A percentile compares a stretch with the other conserved stretches of the same genome.
These are phyloP conservation scores for Liriodendron chinense DNA, from an alignment of 164 flowering plant genomes.

Conservation along the genomic window DNA sequence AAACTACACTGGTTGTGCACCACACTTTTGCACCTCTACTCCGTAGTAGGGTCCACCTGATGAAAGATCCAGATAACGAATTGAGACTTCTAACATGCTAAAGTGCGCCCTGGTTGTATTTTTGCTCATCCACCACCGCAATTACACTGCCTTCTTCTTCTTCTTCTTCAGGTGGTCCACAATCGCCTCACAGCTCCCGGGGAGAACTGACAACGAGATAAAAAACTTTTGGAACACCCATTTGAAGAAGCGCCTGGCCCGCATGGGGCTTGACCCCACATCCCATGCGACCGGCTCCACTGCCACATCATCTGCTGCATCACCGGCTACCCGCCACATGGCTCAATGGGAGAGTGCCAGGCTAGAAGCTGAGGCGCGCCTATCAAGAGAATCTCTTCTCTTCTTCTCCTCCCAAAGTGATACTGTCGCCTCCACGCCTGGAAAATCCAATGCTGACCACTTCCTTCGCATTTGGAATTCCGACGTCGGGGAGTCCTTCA, in stretches of 20 bases:
- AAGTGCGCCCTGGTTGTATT: no score
- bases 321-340: slow-evolving; percentile 72
- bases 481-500: slow-evolving; percentile 80
- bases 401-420: slow-evolving; percentile 15
- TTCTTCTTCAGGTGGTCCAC: slow-evolving; percentile 76
- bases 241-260: slow-evolving; percentile 67
- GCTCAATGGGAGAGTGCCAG: slow-evolving; percentile 98
- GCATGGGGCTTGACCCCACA: slow-evolving; percentile 51
- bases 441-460: slow-evolving; percentile 38
- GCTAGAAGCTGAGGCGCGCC: slow-evolving; percentile 91
- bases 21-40: no score
- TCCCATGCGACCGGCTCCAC: slow-evolving; percentile 36
- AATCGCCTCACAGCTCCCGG: slow-evolving; percentile 81
- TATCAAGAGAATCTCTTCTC: slow-evolving; percentile 68
- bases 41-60: no score
- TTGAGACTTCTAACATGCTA: no score
- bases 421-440: slow-evolving; percentile 10
- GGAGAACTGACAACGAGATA: slow-evolving; percentile 96
- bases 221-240: slow-evolving; percentile 99
- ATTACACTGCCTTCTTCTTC: no score
- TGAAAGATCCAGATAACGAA: no score
- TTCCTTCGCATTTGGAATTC: slow-evolving; percentile 86
- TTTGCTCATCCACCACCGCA: no score
- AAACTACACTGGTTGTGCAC: no score
- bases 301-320: slow-evolving; percentile 16